Base-by-base conservation (phyloP, 2,329 filamentous ascomycete species). In the Emericellopsis cladophorae region DNA sequence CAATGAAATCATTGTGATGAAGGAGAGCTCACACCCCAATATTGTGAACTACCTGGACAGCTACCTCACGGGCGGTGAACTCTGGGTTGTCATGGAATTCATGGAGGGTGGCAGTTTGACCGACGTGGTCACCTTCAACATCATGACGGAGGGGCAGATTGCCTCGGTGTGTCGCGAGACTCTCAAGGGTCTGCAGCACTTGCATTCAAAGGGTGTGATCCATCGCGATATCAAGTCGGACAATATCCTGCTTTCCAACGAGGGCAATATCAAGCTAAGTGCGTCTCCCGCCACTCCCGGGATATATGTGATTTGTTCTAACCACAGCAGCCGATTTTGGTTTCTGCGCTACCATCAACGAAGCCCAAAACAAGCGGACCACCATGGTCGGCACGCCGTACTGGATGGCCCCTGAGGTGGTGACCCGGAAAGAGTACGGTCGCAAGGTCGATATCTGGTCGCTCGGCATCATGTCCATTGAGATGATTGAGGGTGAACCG, bases 11-110 rank as follows among this genome's bases (percentile, higher is more conserved):
- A 65, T 98, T 44, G 92, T 98, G 44, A 98, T 98, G 92, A 95
- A 93, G 66, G 92, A 96, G 54, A 95, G 89, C 69, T 92, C 86
- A 44, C 92, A 98, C 58, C 90, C 88, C 54, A 96, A 96, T 58
- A 94, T 98, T 62, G 92, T 98, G 64, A 98, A 98, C 62, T 98
- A 96, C 62, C 90, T 96, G 66, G 92, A 96, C 67, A 95, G 89
- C 59, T 96, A 89, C 60, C 70, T 98, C 10, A 83, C 89, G 43
- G 76, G 78, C 11, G 85, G 90, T 35, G 92, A 96, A 60, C 68
- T 98, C 24, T 98, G 92, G 92, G 92, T 98, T 2, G 87, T 96
- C 29, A 98, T 98, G 92, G 92, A 98, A 64, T 98, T 90, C 55
- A 98, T 98, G 92, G 90, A 98, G 61, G 92, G 92, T 44, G 92